Percentiles rank a stretch among this genome's conserved stretches.
Conservation (phyloP, 1,139 yeast genomes). For the Yamadazyma trypodendri region DNA sequence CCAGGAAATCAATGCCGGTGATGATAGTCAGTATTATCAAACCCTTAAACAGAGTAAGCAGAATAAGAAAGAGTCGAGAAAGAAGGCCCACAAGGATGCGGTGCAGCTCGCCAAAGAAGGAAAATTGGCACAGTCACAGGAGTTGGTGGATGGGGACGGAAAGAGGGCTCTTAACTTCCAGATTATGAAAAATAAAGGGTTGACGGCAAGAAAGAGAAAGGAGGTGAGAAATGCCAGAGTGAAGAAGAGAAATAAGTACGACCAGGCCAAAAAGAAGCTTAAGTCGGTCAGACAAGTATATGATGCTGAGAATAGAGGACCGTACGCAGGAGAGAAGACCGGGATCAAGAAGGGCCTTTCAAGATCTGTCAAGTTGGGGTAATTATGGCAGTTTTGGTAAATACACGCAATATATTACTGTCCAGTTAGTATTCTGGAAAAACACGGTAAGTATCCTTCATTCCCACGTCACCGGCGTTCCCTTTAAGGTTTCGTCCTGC, state of each 20-base stretch:
- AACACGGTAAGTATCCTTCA: too few species aligned
- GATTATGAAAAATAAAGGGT: constrained; percentile 91
- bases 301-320: constrained; percentile 66
- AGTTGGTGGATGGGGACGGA: constrained; percentile 68
- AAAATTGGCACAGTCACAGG: constrained; percentile 68
- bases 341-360: constrained; percentile 95
- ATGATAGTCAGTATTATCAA: constrained; percentile 49
- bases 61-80: constrained; percentile 52
- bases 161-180: constrained; percentile 95
- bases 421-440: too few species aligned
- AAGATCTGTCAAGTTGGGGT: constrained; percentile 75
- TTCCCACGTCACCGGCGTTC: too few species aligned
- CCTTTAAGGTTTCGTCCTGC: too few species aligned
- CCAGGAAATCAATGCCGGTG: constrained; percentile 32
- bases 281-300: constrained; percentile 87
- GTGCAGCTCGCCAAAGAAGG: constrained; percentile 84
- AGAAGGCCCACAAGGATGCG: constrained; percentile 68
- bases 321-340: constrained; percentile 92
- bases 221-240: constrained; percentile 95
- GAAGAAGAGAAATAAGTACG: constrained; percentile 97
- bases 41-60: constrained; percentile 48
- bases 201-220: constrained; percentile 88
- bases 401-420: too few species aligned
- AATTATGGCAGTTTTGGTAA: too few species aligned
- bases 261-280: constrained; percentile 90